Conservation (phyloP, 306 rosid genomes). For the Cucumis cinereus region DNA sequence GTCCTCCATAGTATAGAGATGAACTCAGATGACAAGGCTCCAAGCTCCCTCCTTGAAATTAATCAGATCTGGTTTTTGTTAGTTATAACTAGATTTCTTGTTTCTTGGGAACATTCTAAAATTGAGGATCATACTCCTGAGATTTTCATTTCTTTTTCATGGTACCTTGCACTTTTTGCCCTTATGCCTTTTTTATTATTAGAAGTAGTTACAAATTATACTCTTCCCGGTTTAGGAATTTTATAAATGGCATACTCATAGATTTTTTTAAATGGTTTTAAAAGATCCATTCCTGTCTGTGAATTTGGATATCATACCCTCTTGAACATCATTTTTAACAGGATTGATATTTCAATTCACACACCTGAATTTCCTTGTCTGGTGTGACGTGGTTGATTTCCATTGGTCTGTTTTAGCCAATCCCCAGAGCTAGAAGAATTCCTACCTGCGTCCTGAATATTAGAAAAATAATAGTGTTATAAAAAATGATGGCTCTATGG, state of each 20-base stretch:
- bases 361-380: slow-evolving; percentile 27
- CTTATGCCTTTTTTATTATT: neutral
- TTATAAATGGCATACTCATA: neutral
- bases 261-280: neutral
- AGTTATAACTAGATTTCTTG: slow-evolving; percentile 13
- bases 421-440: slow-evolving; percentile 20
- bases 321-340: neutral
- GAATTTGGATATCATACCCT: neutral
- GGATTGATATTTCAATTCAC: neutral
- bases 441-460: slow-evolving; percentile 24
- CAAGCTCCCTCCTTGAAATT: slow-evolving; percentile 26
- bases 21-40: slow-evolving; percentile 54
- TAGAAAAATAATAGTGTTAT: neutral
- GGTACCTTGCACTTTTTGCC: neutral
- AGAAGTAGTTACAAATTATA: neutral
- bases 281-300: neutral
- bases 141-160: neutral
- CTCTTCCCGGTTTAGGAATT: neutral
- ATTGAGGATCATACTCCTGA: neutral
- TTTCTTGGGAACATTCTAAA: slow-evolving; percentile 8
- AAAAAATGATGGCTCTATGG: neutral
- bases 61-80: slow-evolving; percentile 20
- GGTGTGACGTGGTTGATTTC: slow-evolving; percentile 23
- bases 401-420: slow-evolving; percentile 23
- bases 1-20: slow-evolving; percentile 47